Base-by-base conservation (phyloP, 345 rosid genomes). In the Camelina hispida region DNA sequence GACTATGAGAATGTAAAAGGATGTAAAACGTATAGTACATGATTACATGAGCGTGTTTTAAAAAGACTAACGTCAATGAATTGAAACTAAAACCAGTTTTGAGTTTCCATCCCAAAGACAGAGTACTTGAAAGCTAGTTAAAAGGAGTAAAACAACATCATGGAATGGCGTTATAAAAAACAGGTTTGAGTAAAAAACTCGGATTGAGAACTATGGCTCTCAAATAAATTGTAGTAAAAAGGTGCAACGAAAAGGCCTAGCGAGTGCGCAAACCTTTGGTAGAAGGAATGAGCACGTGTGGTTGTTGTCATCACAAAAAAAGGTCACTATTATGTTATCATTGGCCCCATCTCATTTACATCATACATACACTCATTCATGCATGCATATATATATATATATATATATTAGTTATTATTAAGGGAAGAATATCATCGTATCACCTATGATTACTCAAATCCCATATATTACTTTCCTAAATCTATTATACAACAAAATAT, bases 241-340 rank as follows among this genome's bases (percentile, higher is more conserved):
- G 68, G 30, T 73, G 25, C 37, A 54, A 54, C 47, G 59, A 47
- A 25, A 25, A 66, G 72, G 28, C 28, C 28, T 25, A 25, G 72
- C 16, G 75, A 68, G 70, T 54, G 74, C 58, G 34, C 34, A 32
- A 76, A 9, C 80, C 65, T 15, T 22, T 46, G 71, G 71, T 63
- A 16, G 62, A 69, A 70, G 34, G 76, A 62, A 70, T 63, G 76
- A 77, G 76, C 80, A 76, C 75, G 80, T 69, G 75, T 63, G 80
- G 80, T 70, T 76, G 59, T 63, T 69, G 71, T 69, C 75, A 47
- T 69, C 66, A 63, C 73, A 22, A 62, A 43, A 60, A 76, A 76
- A 63, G 42, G 51, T 70, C 61, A 70, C 66, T 70, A 56, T 70
- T 70, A 71, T 71, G 53, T 62, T 69, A 22, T 61, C 79, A 47